These are phyloP conservation scores for Pyricularia grisea DNA, from an alignment of 2,329 filamentous ascomycete species.

Conservation along the genomic window DNA sequence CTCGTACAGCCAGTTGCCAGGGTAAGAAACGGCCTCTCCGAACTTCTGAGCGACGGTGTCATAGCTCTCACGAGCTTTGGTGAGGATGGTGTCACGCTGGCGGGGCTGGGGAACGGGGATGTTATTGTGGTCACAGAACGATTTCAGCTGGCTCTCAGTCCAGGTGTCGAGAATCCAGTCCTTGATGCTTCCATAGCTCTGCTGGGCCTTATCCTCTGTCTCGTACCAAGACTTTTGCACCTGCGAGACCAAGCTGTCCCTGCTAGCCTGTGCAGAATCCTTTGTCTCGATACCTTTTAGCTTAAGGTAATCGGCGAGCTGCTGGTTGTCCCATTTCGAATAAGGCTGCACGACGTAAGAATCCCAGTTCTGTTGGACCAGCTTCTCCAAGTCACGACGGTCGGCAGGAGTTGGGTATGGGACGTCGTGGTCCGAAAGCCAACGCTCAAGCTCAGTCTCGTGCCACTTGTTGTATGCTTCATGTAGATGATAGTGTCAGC, in stretches of 20 bases:
- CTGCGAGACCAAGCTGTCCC: slow-evolving; percentile 57
- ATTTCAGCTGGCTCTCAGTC: slow-evolving; percentile 87
- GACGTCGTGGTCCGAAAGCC: slow-evolving; percentile 87
- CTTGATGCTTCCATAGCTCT: slow-evolving; percentile 63
- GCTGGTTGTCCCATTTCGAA: slow-evolving; percentile 62
- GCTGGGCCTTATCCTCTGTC: slow-evolving; percentile 65
- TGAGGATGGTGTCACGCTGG: slow-evolving; percentile 72
- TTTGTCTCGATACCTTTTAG: slow-evolving; percentile 63
- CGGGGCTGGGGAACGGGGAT: slow-evolving; percentile 85
- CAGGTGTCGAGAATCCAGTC: slow-evolving; percentile 96
- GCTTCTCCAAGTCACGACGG: slow-evolving; percentile 84
- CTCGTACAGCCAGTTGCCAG: slow-evolving; percentile 89
- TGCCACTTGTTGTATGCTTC: slow-evolving; percentile 98
- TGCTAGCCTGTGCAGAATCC: slow-evolving; percentile 56
- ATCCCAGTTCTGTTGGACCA: slow-evolving; percentile 90
- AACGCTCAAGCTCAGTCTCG: slow-evolving; percentile 92
- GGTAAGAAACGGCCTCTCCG: slow-evolving; percentile 75
- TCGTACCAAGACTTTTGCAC: slow-evolving; percentile 71
- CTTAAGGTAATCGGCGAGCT: slow-evolving; percentile 59
- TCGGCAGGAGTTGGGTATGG: slow-evolving; percentile 86
- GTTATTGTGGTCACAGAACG: slow-evolving; percentile 80
- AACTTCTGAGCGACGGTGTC: slow-evolving; percentile 63
- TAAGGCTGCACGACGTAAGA: slow-evolving; percentile 65
- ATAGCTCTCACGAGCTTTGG: slow-evolving; percentile 72
- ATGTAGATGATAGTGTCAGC: slow-evolving; percentile 6